Evolutionary conservation across 2,329 filamentous ascomycete genomes (phyloP), one percentile per base, ranked within the genome.

Genomic region (Fusarium clavum): DNA sequence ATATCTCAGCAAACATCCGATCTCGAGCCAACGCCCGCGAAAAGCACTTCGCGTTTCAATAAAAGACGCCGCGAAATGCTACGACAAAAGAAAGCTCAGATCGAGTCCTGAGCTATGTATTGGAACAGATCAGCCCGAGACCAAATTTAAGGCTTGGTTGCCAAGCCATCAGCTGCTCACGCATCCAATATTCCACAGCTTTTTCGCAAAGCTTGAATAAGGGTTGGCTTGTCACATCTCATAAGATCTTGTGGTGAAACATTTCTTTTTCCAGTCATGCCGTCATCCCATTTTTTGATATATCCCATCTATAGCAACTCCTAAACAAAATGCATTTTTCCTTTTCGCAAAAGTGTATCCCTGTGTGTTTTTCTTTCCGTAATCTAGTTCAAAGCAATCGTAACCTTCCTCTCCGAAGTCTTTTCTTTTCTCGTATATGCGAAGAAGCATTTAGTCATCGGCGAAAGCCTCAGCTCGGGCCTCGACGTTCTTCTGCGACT

Each of bases 401-500:
- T 38, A 30, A 40, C 43, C 44, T 47, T 55, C 52, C 34, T 46
- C 38, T 38, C 49, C 27, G 38, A 58, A 32, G 20, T 9, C n/a
- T 22, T 34, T 46, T 27, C n/a, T 29, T 30, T 43, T 27, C 57
- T 20, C n/a, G 25, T 12, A 18, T 12, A 14, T 14, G 16, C 16
- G 29, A 44, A 22, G 45, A 47, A 32, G 5, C 20, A 46, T 46
- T 72, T 71, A 82, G 47, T 79, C 80, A 29, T 83, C 78, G 29
- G 76, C 78, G 61, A 83, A 83, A 20, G 81, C 81, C 73, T 83
- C 82, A 34, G 75, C 81, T 59, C 80, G 79, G 53, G 81, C 81
- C 67, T 83, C 79, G 30, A 79, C 74, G 52, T 76, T 76, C 61
- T 71, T 73, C 65, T 77, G 76, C 18, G 76, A 77, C 46, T 81